Conservation (phyloP, 805 yeast species). For the Hanseniaspora guilliermondii region DNA sequence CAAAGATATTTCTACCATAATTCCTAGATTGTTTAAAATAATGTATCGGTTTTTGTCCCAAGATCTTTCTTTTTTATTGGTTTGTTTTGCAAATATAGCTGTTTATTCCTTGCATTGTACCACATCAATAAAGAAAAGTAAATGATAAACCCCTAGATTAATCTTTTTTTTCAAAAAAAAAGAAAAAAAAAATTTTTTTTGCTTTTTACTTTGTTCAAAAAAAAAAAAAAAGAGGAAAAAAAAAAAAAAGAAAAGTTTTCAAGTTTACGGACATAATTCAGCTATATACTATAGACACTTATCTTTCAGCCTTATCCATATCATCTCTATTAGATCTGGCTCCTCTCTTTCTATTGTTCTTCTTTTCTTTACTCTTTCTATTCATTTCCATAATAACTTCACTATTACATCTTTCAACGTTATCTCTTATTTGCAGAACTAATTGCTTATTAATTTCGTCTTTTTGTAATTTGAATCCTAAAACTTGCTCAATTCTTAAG, state of each 20-base stretch:
- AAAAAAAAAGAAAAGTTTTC: neutral
- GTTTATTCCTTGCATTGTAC: too few species aligned
- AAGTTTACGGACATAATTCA: neutral
- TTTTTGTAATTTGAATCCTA: slow-evolving; percentile 72
- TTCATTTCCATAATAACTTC: slow-evolving; percentile 67
- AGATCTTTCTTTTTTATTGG: too few species aligned
- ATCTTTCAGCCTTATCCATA: slow-evolving; percentile 36
- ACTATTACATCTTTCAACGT: slow-evolving; percentile 83
- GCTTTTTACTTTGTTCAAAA: neutral
- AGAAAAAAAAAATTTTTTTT: neutral
- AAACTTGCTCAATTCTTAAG: slow-evolving; percentile 75
- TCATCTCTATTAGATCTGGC: slow-evolving; percentile 33
- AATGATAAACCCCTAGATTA: too few species aligned
- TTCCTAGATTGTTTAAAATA: neutral
- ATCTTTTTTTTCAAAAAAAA: neutral
- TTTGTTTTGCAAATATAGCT: neutral
- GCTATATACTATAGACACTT: slow-evolving; percentile 3
- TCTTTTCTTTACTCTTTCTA: slow-evolving; percentile 52
- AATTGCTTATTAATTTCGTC: slow-evolving; percentile 68
- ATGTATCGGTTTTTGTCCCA: neutral
- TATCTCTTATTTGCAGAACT: slow-evolving; percentile 63
- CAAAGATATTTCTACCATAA: slow-evolving; percentile 4
- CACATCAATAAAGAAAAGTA: too few species aligned
- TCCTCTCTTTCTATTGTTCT: slow-evolving; percentile 29
- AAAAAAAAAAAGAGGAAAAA: neutral